Base-by-base conservation (phyloP, 2,329 filamentous ascomycete genomes). In the Uncinocarpus reesii region DNA sequence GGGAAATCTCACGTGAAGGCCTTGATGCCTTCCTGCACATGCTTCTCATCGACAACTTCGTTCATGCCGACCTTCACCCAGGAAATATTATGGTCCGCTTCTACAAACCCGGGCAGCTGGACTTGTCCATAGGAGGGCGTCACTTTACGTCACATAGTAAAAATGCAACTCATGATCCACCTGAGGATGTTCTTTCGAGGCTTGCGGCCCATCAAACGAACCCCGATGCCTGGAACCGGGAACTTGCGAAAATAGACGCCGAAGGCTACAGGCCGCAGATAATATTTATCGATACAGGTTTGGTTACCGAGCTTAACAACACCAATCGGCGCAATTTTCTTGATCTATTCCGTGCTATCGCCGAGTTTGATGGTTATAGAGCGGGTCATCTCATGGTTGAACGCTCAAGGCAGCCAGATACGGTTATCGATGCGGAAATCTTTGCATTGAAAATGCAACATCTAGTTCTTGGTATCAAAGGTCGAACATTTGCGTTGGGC, bases 1-100 rank as follows among this genome's bases (percentile, higher is more conserved):
- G 86, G 58, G 90, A 95, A 55, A 94, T 98, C 53, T 89, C 92
- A 2, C 83, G 94, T 50, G 90, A 96, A 69, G 92, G 92, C 0
- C 77, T 98, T 0, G 89, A 98, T 63, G 89, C 90, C 2, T 98
- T 98, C 66, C 70, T 98, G 42, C 86, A 89, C 59, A 98, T 98
- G 92, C 72, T 98, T 13, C 75, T 98, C 10, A 83, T 98, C 32
- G 92, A 98, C 65, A 98, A 98, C 64, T 98, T 98, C 64, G 83
- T 95, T 21, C 92, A 98, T 62, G 90, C 92, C 4, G 92, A 98
- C 62, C 71, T 98, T 24, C 92, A 98, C 62, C 92, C 92, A 0
- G 92, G 92, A 21, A 98, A 98, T 64, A 96, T 98, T 68, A 96
- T 98, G 89, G 90, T 98, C 40, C 87, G 93, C 54, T 98, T 98